phyloP scores from a whole-genome alignment of 306 rosid species.

The Prinsepia uniflora region DNA sequence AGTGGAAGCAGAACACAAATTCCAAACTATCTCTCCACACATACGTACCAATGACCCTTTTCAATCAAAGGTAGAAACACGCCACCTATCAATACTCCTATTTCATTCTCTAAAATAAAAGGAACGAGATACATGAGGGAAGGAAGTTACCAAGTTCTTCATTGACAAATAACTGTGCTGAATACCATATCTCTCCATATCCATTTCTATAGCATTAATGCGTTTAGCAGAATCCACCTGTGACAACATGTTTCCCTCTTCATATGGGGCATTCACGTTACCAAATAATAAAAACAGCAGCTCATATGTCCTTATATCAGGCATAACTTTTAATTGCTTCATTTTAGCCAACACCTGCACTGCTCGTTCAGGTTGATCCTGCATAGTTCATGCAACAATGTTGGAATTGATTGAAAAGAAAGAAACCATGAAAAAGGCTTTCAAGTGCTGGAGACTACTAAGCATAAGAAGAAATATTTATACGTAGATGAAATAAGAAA shows the following conservation, averaged over 20 bases:
- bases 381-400: constrained; percentile 30
- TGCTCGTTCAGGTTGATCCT: constrained; percentile 82
- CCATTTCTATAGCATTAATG: constrained; percentile 63
- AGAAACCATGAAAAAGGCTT: constrained; percentile 19
- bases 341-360: constrained; percentile 66
- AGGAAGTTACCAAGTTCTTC: constrained; percentile 54
- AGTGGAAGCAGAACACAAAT: too few relatives aligned
- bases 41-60: background rate
- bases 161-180: constrained; percentile 68
- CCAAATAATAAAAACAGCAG: constrained; percentile 74
- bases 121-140: constrained; percentile 19
- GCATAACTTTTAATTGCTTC: constrained; percentile 50
- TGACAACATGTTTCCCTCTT: constrained; percentile 55
- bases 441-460: background rate
- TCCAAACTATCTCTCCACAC: too few relatives aligned
- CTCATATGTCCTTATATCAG: constrained; percentile 69
- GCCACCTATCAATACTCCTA: background rate
- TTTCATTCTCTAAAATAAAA: constrained; percentile 20
- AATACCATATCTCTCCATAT: constrained; percentile 62
- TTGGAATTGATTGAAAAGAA: constrained; percentile 19
- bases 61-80: background rate
- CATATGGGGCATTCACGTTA: constrained; percentile 69
- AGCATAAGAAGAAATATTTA: constrained; percentile 2
- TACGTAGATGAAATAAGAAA: background rate
- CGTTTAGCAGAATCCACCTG: constrained; percentile 59